Evolutionary conservation across 257 asterid genomes (phyloP), one percentile per base, ranked within the genome.

Genomic region (Nemophila menziesii): DNA sequence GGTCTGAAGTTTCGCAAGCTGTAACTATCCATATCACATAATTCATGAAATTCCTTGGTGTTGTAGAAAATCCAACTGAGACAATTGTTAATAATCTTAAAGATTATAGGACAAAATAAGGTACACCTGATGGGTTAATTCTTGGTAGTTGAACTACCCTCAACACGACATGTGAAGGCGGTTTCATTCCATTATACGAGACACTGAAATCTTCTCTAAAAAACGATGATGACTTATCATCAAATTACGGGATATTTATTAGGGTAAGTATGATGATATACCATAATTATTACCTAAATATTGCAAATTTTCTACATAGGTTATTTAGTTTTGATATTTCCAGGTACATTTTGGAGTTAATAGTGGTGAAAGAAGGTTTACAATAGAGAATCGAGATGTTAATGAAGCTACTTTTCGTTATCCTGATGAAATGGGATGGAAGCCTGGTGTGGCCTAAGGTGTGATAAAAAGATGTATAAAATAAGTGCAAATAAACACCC

Each of bases 401-500:
- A 86, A 86, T 59, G 97, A 86, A 74, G 97, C 97, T 49, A 86
- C 94, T 3, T 86, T 86, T 54, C 92, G 97, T 42, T 86, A 94
- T 66, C 92, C 97, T 6, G 97, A 86, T 63, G 94, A 86, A 69
- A 70, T 86, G 94, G 97, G 97, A 50, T 86, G 97, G 97, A 86
- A 86, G 68, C 97, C 97, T 60, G 93, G n/a, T n/a, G n/a, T n/a
- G n/a, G n/a, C n/a, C n/a, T n/a, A n/a, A n/a, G n/a, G n/a, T n/a
- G n/a, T n/a, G n/a, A n/a, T n/a, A n/a, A n/a, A n/a, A n/a, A n/a
- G n/a, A n/a, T n/a, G n/a, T n/a, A n/a, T n/a, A n/a, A n/a, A n/a
- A n/a, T n/a, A n/a, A n/a, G n/a, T n/a, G n/a, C n/a, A n/a, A n/a
- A n/a, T n/a, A n/a, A n/a, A n/a, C n/a, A n/a, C n/a, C n/a, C n/a